phyloP scores from a whole-genome alignment of 805 yeast genomes.

The Priceomyces haplophilus region DNA sequence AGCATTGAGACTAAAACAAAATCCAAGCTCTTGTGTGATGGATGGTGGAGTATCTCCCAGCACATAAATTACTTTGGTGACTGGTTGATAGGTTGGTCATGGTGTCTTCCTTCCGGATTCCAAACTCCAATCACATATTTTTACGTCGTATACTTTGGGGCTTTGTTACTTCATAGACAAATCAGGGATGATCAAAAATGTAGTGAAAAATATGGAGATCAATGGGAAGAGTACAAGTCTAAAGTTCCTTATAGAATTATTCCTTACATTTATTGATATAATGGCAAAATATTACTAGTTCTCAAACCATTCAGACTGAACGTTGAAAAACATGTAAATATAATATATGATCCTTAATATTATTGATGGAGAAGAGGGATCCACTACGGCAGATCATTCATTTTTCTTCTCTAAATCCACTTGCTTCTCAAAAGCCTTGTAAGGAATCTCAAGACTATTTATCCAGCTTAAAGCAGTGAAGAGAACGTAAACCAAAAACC shows the following conservation, averaged over 20 bases:
- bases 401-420: slow-evolving; percentile 50
- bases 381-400: slow-evolving; percentile 19
- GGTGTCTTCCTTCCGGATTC: slow-evolving; percentile 90
- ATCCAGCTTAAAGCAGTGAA: slow-evolving; percentile 70
- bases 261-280: slow-evolving; percentile 71
- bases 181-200: slow-evolving; percentile 90
- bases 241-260: slow-evolving; percentile 85
- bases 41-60: slow-evolving; percentile 95
- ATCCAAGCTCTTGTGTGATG: slow-evolving; percentile 76
- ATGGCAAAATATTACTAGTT: background rate
- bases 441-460: slow-evolving; percentile 67
- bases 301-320: too few species aligned
- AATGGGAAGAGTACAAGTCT: slow-evolving; percentile 80
- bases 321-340: background rate
- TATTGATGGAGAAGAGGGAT: background rate
- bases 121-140: slow-evolving; percentile 82
- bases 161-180: slow-evolving; percentile 83
- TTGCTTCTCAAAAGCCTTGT: slow-evolving; percentile 77
- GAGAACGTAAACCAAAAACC: slow-evolving; percentile 55
- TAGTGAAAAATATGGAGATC: slow-evolving; percentile 74
- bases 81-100: slow-evolving; percentile 85
- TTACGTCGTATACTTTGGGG: slow-evolving; percentile 79
- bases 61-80: slow-evolving; percentile 96
- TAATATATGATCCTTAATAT: background rate
- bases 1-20: slow-evolving; percentile 70